These are phyloP conservation scores for Aspergillus kassunensis DNA, from an alignment of 495 filamentous ascomycete species.

Conservation along the genomic window DNA sequence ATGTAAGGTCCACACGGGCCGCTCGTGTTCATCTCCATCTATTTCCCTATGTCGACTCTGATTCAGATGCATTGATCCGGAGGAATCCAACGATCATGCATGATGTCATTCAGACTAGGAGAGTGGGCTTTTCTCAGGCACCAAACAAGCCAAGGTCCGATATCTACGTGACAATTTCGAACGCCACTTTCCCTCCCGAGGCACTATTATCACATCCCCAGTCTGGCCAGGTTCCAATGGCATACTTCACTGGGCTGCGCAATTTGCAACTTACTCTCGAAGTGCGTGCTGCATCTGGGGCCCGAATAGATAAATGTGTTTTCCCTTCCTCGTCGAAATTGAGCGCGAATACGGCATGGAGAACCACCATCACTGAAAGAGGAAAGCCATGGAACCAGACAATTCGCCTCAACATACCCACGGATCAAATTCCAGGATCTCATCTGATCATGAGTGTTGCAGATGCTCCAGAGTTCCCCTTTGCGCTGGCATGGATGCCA, in stretches of 20 bases:
- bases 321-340: conserved; percentile 73
- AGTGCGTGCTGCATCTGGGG: conserved; percentile 71
- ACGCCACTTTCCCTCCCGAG: conserved; percentile 69
- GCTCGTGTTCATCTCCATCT: conserved; percentile 74
- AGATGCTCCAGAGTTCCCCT: conserved; percentile 77
- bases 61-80: conserved; percentile 74
- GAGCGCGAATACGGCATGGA: conserved; percentile 74
- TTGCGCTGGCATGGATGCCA: conserved; percentile 88
- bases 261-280: conserved; percentile 90
- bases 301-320: conserved; percentile 81
- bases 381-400: conserved; percentile 84
- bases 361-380: conserved; percentile 72
- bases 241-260: conserved; percentile 53
- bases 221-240: conserved; percentile 67
- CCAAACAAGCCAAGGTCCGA: conserved; percentile 84
- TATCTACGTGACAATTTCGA: conserved; percentile 84
- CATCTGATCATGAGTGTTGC: conserved; percentile 89
- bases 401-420: conserved; percentile 73
- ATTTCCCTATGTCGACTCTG: conserved; percentile 67
- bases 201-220: conserved; percentile 76
- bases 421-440: conserved; percentile 73
- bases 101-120: conserved; percentile 69
- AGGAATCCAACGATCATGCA: conserved; percentile 86
- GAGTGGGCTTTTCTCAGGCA: conserved; percentile 93
- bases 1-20: conserved; percentile 63